phyloP scores from a whole-genome alignment of 2,329 filamentous ascomycete species.

The Penicillium sp. region DNA sequence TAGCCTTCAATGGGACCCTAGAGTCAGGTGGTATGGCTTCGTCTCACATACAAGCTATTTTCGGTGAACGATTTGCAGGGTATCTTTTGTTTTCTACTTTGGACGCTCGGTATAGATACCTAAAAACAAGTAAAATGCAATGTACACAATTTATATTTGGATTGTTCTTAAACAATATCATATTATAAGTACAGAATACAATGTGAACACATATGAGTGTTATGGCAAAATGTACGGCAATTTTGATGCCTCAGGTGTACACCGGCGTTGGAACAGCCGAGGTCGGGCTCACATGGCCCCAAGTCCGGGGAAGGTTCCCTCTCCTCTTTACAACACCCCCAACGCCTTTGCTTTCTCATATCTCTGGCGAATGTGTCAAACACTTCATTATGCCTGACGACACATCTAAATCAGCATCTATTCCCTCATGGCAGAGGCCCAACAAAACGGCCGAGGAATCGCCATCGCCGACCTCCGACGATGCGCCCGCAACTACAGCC shows the following conservation, averaged over 20 bases:
- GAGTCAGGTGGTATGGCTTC: background rate
- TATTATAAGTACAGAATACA: background rate
- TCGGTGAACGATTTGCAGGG: background rate
- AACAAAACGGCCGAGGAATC: slow-evolving; percentile 34
- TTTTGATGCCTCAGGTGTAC: slow-evolving; percentile 5
- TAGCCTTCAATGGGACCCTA: background rate
- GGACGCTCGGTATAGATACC: background rate
- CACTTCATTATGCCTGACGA: slow-evolving; percentile 34
- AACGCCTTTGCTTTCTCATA: background rate
- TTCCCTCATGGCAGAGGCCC: slow-evolving; percentile 43
- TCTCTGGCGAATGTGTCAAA: background rate
- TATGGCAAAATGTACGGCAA: background rate
- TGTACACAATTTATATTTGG: too few species aligned
- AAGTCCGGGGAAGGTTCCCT: slow-evolving; percentile 25
- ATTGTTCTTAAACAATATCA: background rate
- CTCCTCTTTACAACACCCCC: slow-evolving; percentile 3
- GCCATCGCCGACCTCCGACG: slow-evolving; percentile 27
- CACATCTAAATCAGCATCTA: slow-evolving; percentile 35
- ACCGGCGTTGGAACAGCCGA: slow-evolving; percentile 25
- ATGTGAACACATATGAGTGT: background rate
- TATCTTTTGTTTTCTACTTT: background rate
- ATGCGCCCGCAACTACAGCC: slow-evolving; percentile 19
- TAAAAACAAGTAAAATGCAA: background rate
- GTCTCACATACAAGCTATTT: slow-evolving; percentile 1
- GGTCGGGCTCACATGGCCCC: slow-evolving; percentile 29